Conservation (phyloP, 129 eudicot species). For the Heracleum sosnowskyi region DNA sequence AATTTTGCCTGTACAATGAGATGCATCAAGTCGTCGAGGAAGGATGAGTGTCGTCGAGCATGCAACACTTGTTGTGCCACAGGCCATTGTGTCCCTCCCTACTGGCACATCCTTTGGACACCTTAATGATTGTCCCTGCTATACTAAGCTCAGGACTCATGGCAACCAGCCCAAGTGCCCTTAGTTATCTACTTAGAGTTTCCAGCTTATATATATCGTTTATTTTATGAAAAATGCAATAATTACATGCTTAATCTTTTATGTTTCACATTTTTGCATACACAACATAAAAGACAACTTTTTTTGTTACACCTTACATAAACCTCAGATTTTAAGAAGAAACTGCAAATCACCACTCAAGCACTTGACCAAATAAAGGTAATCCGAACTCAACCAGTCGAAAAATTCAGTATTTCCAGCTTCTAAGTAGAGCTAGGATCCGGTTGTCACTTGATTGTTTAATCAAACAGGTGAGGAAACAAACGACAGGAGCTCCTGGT, state of each 20-base stretch:
- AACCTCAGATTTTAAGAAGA: neutral
- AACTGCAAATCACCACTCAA: neutral
- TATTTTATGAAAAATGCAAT: neutral
- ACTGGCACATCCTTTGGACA: too few species aligned
- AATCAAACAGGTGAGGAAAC: neutral
- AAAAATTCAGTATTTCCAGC: neutral
- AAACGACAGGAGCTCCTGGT: constrained; percentile 10
- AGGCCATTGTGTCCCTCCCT: too few species aligned
- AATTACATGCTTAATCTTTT: neutral
- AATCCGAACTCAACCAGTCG: too few species aligned
- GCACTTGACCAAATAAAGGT: neutral
- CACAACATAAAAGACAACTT: neutral
- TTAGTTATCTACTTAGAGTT: too few species aligned
- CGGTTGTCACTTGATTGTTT: neutral
- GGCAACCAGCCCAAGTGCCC: too few species aligned
- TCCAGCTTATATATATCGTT: neutral
- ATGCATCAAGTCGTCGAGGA: too few species aligned
- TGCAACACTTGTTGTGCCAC: too few species aligned
- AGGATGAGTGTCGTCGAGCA: too few species aligned
- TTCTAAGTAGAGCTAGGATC: neutral
- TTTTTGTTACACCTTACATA: neutral
- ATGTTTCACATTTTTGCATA: neutral
- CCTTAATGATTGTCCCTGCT: too few species aligned
- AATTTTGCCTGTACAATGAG: too few species aligned
- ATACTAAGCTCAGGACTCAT: too few species aligned